Conservation (phyloP, 345 rosid genomes). For the Clarkia xantiana region DNA sequence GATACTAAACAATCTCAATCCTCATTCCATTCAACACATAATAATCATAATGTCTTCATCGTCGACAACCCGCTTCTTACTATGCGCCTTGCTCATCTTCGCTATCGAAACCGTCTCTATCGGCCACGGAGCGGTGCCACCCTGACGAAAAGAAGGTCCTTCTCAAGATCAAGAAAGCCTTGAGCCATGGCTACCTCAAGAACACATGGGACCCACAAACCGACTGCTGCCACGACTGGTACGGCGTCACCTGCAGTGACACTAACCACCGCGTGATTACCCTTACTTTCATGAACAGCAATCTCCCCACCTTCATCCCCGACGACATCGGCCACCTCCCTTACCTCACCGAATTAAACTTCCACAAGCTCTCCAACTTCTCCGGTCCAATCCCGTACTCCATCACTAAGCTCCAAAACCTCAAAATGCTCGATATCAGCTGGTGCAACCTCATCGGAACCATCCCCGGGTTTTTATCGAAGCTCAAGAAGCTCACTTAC, state of each 20-base stretch:
- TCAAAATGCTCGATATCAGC: not conserved
- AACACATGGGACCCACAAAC: too few species aligned
- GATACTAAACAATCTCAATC: too few species aligned
- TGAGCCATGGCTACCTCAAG: too few species aligned
- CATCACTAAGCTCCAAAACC: slow-evolving; percentile 6
- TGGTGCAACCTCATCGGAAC: slow-evolving; percentile 9
- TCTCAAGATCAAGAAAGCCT: too few species aligned
- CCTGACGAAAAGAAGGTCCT: too few species aligned
- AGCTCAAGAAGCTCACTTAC: slow-evolving; percentile 4
- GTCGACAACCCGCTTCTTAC: too few species aligned
- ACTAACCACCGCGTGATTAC: slow-evolving; percentile 42
- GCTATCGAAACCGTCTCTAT: too few species aligned
- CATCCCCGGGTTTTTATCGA: slow-evolving; percentile 1
- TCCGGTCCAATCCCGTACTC: slow-evolving; percentile 7
- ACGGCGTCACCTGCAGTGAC: slow-evolving; percentile 38
- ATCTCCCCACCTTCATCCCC: slow-evolving; percentile 4
- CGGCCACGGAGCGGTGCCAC: too few species aligned
- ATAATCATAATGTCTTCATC: too few species aligned
- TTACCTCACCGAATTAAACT: slow-evolving; percentile 1
- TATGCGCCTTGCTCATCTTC: too few species aligned
- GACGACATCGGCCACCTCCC: slow-evolving; percentile 6
- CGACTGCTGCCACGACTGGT: slow-evolving; percentile 19
- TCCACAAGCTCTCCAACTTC: slow-evolving; percentile 9
- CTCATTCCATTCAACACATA: too few species aligned
- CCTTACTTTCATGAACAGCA: slow-evolving; percentile 22